These are phyloP conservation scores for Xylaria flabelliformis DNA, from an alignment of 495 filamentous ascomycete species.

Conservation along the genomic window DNA sequence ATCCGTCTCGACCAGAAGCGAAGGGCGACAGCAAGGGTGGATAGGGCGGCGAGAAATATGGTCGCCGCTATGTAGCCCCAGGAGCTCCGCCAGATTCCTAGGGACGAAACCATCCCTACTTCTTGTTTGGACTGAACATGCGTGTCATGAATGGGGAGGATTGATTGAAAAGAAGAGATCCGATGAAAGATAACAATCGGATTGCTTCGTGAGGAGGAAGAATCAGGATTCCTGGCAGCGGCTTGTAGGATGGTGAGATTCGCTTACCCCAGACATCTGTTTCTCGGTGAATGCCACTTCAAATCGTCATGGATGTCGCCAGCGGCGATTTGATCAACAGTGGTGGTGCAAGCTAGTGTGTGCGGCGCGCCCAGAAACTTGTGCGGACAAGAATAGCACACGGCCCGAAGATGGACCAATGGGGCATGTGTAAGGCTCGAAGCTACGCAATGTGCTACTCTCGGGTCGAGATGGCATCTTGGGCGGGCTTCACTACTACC, in stretches of 20 bases:
- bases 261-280: conserved; percentile 11
- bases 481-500: neutral
- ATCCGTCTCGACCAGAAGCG: conserved; percentile 24
- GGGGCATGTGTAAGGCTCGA: neutral
- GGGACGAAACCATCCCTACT: conserved; percentile 26
- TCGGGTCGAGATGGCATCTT: neutral
- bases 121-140: conserved; percentile 8
- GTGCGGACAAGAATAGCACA: conserved; percentile 14
- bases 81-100: conserved; percentile 18
- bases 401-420: conserved; percentile 16
- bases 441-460: conserved; percentile 6
- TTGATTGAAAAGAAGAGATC: neutral
- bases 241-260: conserved; percentile 19
- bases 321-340: conserved; percentile 3
- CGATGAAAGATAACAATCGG: neutral
- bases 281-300: conserved; percentile 6
- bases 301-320: conserved; percentile 11
- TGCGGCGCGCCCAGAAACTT: neutral
- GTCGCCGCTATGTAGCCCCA: conserved; percentile 23
- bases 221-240: conserved; percentile 7
- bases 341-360: neutral
- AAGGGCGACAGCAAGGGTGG: conserved; percentile 17
- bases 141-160: neutral
- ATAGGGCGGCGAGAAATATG: conserved; percentile 17
- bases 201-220: neutral